Evolutionary conservation across 2,329 filamentous ascomycete species (phyloP).

Genomic region (Diaporthe citri): DNA sequence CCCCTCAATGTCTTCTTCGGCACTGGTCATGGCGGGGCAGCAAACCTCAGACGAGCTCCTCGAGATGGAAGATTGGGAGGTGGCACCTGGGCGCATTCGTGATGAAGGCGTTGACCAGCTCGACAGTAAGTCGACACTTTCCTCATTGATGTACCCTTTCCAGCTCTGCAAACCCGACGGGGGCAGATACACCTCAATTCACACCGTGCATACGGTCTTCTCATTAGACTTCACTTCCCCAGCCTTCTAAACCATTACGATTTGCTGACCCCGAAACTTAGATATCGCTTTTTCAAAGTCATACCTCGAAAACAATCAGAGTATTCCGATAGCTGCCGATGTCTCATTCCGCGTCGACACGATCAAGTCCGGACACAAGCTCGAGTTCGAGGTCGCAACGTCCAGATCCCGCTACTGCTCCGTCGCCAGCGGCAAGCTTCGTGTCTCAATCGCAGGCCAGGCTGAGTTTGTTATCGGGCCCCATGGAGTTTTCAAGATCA

Average conservation of each 20-base stretch:
- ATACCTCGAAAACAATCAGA: conserved; percentile 46
- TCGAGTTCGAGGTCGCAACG: conserved; percentile 41
- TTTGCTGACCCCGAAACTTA: conserved; percentile 19
- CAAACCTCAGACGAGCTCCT: conserved; percentile 42
- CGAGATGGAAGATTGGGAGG: conserved; percentile 54
- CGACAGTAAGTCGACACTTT: conserved; percentile 43
- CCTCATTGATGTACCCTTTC: neutral
- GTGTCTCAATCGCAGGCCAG: conserved; percentile 43
- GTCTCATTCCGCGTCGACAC: conserved; percentile 48
- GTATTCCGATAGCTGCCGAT: conserved; percentile 45
- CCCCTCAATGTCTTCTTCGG: conserved; percentile 15
- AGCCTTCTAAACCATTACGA: neutral
- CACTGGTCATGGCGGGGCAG: conserved; percentile 41
- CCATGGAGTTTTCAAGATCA: conserved; percentile 47
- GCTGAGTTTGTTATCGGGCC: conserved; percentile 46
- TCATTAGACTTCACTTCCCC: neutral
- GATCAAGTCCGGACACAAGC: conserved; percentile 43
- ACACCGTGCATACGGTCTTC: neutral
- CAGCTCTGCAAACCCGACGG: too few relatives aligned
- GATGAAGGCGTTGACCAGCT: conserved; percentile 21
- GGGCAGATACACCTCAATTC: neutral
- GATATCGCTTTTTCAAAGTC: conserved; percentile 52
- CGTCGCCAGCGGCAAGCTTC: conserved; percentile 49
- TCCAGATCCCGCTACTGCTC: conserved; percentile 46
- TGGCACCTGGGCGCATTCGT: conserved; percentile 50